Evolutionary conservation across 2,329 filamentous ascomycete genomes (phyloP).

Genomic region (Chrysosporium keratinophilum): DNA sequence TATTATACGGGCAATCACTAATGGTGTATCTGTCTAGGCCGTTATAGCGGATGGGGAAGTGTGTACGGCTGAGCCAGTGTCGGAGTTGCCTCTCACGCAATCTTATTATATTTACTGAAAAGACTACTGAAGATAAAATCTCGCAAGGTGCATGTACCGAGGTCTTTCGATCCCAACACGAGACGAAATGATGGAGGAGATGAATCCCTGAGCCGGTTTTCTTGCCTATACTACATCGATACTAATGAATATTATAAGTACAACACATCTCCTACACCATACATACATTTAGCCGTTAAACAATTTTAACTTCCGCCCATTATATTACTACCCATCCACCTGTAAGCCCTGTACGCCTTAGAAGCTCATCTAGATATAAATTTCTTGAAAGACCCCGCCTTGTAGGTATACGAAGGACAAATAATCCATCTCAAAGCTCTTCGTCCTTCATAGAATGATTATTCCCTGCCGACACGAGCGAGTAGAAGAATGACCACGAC

Average conservation of each 20-base stretch:
- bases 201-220: no score
- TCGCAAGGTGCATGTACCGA: neutral
- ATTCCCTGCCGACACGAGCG: slow-evolving; percentile 35
- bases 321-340: no score
- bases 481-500: slow-evolving; percentile 32
- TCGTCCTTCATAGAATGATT: slow-evolving; percentile 36
- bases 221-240: no score
- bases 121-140: neutral
- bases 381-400: neutral
- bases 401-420: neutral
- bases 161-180: no score
- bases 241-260: no score
- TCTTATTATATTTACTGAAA: slow-evolving; percentile 62
- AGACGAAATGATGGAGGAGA: no score
- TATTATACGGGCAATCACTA: neutral
- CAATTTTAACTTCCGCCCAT: no score
- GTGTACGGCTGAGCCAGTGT: slow-evolving; percentile 63
- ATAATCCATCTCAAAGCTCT: slow-evolving; percentile 26
- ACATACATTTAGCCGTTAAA: no score
- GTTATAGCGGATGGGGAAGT: slow-evolving; percentile 74
- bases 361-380: neutral
- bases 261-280: no score
- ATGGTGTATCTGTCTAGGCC: slow-evolving; percentile 29
- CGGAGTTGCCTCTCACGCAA: slow-evolving; percentile 64
- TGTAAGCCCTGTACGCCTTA: no score